phyloP scores from a whole-genome alignment of 345 rosid genomes.

The Sapria himalayana region DNA sequence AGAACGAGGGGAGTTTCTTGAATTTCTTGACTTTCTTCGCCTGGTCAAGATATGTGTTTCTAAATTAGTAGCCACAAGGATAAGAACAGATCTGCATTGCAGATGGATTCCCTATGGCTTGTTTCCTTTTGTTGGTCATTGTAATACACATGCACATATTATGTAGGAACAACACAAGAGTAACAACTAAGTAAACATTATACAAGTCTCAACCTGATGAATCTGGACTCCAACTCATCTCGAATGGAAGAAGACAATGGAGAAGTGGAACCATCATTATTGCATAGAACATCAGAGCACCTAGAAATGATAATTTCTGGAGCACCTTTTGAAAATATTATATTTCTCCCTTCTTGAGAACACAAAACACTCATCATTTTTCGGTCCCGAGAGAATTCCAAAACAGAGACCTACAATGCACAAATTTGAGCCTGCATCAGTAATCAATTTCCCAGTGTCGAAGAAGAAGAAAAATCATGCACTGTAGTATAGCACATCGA shows the following conservation, averaged over 20 bases:
- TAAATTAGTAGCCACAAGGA: no score
- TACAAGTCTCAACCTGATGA: conserved; percentile 66
- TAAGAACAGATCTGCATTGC: no score
- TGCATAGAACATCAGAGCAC: conserved; percentile 63
- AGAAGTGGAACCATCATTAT: conserved; percentile 58
- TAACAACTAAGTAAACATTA: no score
- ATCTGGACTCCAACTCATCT: conserved; percentile 65
- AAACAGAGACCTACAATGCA: conserved; percentile 44
- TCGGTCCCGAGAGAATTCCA: conserved; percentile 96
- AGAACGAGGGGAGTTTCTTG: no score
- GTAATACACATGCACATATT: no score
- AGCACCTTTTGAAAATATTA: conserved; percentile 93
- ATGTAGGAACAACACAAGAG: no score
- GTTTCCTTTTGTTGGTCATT: no score
- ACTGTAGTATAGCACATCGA: no score
- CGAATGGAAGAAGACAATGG: conserved; percentile 48
- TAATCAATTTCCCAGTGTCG: conserved; percentile 9
- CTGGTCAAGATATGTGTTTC: no score
- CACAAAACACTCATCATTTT: conserved; percentile 97
- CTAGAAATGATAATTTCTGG: conserved; percentile 83
- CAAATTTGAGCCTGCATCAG: conserved; percentile 8
- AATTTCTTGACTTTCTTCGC: no score
- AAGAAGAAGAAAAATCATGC: no score
- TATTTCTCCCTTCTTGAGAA: conserved; percentile 44
- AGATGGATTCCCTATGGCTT: no score